Conservation (phyloP, 1,284 basidiomycete genomes). For the Neonothopanus nambi region DNA sequence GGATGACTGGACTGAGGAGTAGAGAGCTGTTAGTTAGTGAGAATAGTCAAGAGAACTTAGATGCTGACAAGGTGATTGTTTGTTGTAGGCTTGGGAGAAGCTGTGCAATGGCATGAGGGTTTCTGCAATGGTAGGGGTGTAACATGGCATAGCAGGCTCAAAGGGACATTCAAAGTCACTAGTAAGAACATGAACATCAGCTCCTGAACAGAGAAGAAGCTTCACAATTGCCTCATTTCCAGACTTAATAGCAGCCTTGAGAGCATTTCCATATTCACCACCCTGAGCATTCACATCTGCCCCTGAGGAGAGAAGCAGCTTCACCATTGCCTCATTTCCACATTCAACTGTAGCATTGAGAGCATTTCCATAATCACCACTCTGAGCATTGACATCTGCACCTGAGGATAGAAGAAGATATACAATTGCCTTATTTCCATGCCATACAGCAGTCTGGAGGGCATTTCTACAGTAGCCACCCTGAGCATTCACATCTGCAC, state of each 20-base stretch:
- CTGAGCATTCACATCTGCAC: neutral
- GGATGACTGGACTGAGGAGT: too few species aligned
- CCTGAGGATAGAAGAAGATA: neutral
- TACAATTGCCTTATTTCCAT: conserved; percentile 1
- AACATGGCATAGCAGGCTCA: too few species aligned
- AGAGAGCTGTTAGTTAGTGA: too few species aligned
- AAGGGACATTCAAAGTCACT: too few species aligned
- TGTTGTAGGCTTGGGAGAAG: too few species aligned
- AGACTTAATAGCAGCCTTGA: neutral
- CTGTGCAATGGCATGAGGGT: too few species aligned
- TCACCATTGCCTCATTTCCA: conserved; percentile 4
- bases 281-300: conserved; percentile 10
- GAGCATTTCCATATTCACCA: conserved; percentile 1
- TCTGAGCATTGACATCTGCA: neutral
- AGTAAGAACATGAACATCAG: conserved; percentile 1
- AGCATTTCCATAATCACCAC: neutral
- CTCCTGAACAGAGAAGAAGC: neutral
- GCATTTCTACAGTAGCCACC: neutral
- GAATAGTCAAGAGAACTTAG: too few species aligned
- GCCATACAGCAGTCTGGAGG: conserved; percentile 5
- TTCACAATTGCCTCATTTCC: neutral
- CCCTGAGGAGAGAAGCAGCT: neutral
- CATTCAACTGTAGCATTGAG: neutral
- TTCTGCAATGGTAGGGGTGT: too few species aligned
- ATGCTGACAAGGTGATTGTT: too few species aligned